Conservation (phyloP, 768 basidiomycete species). For the Porphyrellus cyaneotinctus region DNA sequence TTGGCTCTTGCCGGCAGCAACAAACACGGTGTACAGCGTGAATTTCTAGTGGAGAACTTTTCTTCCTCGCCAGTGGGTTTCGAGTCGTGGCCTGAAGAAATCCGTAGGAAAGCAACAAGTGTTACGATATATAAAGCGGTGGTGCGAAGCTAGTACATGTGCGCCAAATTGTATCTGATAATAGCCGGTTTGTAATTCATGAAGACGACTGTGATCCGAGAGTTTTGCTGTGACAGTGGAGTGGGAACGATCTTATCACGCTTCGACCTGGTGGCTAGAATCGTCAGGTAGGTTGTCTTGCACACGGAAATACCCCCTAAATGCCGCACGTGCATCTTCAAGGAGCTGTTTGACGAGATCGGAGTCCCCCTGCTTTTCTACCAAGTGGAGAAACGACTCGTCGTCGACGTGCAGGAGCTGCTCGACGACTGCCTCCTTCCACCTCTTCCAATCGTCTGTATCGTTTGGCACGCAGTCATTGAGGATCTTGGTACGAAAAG, state of each 20-base stretch:
- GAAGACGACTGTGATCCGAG: background rate
- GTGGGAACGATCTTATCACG: background rate
- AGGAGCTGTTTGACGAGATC: background rate
- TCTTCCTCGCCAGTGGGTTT: background rate
- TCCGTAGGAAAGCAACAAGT: background rate
- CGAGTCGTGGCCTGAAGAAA: background rate
- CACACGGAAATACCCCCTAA: too few relatives aligned
- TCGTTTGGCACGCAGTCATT: slow-evolving; percentile 18
- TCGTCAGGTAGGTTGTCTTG: background rate
- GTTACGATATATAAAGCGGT: background rate
- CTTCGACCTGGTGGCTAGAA: background rate
- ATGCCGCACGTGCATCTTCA: background rate
- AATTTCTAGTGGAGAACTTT: slow-evolving; percentile 16
- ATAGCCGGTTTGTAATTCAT: background rate
- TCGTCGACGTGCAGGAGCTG: slow-evolving; percentile 9
- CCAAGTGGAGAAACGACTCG: background rate
- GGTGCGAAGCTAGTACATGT: background rate
- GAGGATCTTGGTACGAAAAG: slow-evolving; percentile 7
- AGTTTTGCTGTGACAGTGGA: background rate
- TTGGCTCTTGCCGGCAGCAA: slow-evolving; percentile 5
- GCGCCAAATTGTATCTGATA: background rate
- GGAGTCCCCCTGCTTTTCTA: background rate
- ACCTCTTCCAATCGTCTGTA: slow-evolving; percentile 21
- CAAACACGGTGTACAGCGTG: slow-evolving; percentile 26
- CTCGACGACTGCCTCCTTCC: slow-evolving; percentile 16